Base-by-base conservation (phyloP, 768 basidiomycete genomes). In the Multifurca ochricompacta region DNA sequence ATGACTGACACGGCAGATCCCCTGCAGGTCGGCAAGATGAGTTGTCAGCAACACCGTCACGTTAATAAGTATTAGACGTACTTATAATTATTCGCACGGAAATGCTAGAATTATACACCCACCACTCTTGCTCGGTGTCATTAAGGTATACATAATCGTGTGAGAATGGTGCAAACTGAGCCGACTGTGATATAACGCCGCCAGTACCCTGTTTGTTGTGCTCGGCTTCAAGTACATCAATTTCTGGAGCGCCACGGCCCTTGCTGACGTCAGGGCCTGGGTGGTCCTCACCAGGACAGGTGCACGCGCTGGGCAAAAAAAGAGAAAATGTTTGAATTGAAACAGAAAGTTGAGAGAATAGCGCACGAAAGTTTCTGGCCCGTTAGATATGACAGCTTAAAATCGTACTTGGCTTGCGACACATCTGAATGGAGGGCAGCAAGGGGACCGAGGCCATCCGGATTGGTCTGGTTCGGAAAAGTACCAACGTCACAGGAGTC, bases 221-320 rank as follows among this genome's bases (percentile, higher is more conserved):
- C 65, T 87, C 82, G 0, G 83, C 85, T 68, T 92, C 88, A 55
- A 91, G 74, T 54, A 91, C 74, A 66, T 91, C 89, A 63, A 92
- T 89, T 68, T 92, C 87, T 3, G 88, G 88, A 0, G 85, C 81
- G 4, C 83, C 82, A 44, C 89, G 82, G 10, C 89, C 88, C 18
- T 48, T 59, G 44, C 31, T 69, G 42, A 64, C 63, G 6, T 27
- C 48, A 0, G 90, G 90, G 1, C 90, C 90, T 0, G 89, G 90
- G 65, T 92, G 90, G 56, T 89, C 86, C 46, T 80, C 78, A 13
- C 74, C 76, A 0, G 82, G 72, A 64, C 89, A 92, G 1, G 88
- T 87, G 64, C 88, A 91, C 0, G 88, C 77, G 6, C 82, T 84
- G 59, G 1, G 35, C 27, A 30, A 18, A 35, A 11, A 21, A 37